Conservation (phyloP, 169 alveolate species). For the Plasmodium fragile region DNA sequence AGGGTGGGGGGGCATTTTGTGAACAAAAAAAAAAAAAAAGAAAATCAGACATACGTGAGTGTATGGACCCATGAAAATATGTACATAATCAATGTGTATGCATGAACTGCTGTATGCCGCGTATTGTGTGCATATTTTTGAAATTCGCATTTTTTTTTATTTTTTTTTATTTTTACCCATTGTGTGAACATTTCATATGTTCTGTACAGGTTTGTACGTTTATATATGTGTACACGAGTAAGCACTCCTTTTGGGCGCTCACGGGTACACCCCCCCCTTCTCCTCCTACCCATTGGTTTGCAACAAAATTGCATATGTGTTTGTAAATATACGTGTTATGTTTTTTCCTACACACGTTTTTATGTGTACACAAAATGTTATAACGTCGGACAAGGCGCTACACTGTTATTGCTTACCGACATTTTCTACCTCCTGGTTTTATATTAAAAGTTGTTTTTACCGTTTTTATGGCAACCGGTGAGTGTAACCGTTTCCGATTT, state of each 20-base stretch:
- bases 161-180: background rate
- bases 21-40: background rate
- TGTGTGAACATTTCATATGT: background rate
- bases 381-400: background rate
- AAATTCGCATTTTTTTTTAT: background rate
- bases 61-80: background rate
- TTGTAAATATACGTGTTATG: background rate
- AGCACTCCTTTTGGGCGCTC: background rate
- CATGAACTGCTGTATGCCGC: background rate
- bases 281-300: background rate
- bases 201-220: background rate
- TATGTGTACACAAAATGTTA: background rate
- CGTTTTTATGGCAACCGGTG: background rate
- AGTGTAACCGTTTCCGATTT: background rate
- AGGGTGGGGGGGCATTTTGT: background rate
- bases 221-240: background rate
- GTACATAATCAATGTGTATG: background rate
- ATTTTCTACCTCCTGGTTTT: background rate
- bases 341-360: background rate
- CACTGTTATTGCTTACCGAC: background rate
- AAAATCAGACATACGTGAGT: background rate
- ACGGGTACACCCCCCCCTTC: background rate
- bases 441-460: background rate
- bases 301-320: background rate
- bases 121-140: background rate